These are phyloP conservation scores for Neotropicomus parvogracilis DNA, from an alignment of 1,284 basidiomycete species.

Conservation along the genomic window DNA sequence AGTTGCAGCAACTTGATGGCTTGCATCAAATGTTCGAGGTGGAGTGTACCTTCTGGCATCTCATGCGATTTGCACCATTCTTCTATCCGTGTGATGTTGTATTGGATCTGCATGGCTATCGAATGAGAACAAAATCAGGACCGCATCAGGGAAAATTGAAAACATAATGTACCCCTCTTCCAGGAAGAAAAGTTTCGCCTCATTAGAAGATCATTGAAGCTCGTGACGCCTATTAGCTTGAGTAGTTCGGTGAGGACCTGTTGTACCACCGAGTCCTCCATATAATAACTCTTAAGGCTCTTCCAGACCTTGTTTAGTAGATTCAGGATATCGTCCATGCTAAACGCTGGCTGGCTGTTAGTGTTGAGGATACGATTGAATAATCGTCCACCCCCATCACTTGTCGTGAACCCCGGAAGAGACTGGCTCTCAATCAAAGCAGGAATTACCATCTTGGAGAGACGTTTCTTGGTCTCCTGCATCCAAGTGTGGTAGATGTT, in stretches of 20 bases:
- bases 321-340: conserved; percentile 98
- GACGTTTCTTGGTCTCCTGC: conserved; percentile 95
- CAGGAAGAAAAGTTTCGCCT: conserved; percentile 98
- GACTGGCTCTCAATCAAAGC: conserved; percentile 98
- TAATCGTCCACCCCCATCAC: conserved; percentile 87
- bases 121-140: conserved; percentile 1
- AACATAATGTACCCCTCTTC: conserved; percentile 80
- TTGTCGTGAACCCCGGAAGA: conserved; percentile 95
- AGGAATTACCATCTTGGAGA: conserved; percentile 98
- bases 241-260: conserved; percentile 96
- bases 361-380: conserved; percentile 91
- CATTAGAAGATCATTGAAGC: conserved; percentile 99
- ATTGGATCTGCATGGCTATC: conserved; percentile 97
- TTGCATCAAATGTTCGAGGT: conserved; percentile 99
- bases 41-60: conserved; percentile 98
- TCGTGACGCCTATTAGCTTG: conserved; percentile 95
- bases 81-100: conserved; percentile 97
- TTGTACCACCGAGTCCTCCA: conserved; percentile 96
- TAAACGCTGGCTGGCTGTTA: conserved; percentile 85
- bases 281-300: conserved; percentile 97
- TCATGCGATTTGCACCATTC: conserved; percentile 98
- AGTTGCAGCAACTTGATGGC: conserved; percentile 97
- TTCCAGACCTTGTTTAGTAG: conserved; percentile 98
- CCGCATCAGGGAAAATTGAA: not conserved
- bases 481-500: conserved; percentile 99